Conservation (phyloP, 352 stramenopile genomes). For the Saprolegnia parasitica region DNA sequence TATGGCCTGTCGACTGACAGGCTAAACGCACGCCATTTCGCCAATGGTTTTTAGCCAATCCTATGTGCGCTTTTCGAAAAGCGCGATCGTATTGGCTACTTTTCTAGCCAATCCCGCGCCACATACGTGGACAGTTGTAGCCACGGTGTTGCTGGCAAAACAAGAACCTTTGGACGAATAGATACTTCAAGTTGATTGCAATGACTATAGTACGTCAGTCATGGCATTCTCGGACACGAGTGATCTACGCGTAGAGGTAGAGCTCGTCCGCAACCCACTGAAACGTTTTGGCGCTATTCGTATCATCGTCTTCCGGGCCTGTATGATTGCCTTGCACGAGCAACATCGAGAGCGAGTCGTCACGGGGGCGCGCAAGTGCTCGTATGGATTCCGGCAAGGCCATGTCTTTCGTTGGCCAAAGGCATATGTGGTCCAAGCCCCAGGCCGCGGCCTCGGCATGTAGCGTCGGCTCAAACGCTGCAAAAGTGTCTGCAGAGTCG, state of each 20-base stretch:
- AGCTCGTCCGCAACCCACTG: background rate
- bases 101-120: no score
- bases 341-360: background rate
- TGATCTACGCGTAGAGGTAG: constrained; percentile 9
- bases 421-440: background rate
- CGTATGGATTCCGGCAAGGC: background rate
- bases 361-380: background rate
- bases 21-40: background rate
- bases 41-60: no score
- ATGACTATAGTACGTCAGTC: background rate
- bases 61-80: no score
- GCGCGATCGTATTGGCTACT: no score
- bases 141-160: no score
- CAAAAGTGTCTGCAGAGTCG: background rate
- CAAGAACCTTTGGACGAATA: no score
- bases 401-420: constrained; percentile 7
- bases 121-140: no score
- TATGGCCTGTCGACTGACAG: background rate
- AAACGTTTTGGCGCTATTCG: background rate
- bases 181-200: background rate
- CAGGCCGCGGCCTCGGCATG: background rate
- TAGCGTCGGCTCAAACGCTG: background rate
- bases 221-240: background rate
- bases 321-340: constrained; percentile 4
- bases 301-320: background rate